Percentiles rank a stretch among this genome's conserved stretches.
phyloP scores from a whole-genome alignment of 805 yeast genomes.

The Ogataea paraovalis region DNA sequence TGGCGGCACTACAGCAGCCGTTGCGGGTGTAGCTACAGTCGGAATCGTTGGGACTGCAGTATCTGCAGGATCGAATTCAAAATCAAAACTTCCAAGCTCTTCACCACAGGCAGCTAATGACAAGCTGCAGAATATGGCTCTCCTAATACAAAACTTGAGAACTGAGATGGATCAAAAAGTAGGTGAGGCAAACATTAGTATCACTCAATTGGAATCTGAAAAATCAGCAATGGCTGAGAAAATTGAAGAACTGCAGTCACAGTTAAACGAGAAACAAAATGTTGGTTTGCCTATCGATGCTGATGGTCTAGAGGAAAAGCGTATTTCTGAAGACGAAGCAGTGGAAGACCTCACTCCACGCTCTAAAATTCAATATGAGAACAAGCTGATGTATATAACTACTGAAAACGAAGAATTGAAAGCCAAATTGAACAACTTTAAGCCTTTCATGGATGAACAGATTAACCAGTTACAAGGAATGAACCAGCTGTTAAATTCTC shows the following conservation, averaged over 20 bases:
- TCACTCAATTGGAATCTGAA: constrained; percentile 43
- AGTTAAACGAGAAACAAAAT: constrained; percentile 6
- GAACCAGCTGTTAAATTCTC: constrained; percentile 52
- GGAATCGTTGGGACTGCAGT: too few species aligned
- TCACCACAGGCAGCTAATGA: constrained; percentile 12
- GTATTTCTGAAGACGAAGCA: neutral
- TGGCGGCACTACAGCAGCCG: neutral
- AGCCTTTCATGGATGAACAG: constrained; percentile 50
- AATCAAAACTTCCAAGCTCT: neutral
- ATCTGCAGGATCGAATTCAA: too few species aligned
- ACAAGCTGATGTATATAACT: constrained; percentile 38
- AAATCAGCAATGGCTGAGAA: constrained; percentile 13
- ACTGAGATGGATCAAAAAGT: constrained; percentile 47
- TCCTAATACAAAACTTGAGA: constrained; percentile 33
- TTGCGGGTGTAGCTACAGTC: neutral
- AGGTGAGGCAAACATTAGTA: constrained; percentile 52
- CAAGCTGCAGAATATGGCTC: constrained; percentile 21
- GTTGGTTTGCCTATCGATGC: neutral
- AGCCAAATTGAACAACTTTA: constrained; percentile 41
- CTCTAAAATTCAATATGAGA: constrained; percentile 17
- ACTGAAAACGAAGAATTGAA: constrained; percentile 42
- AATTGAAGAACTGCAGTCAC: constrained; percentile 1
- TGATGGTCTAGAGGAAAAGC: neutral
- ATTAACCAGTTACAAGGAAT: constrained; percentile 48
- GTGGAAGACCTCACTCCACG: constrained; percentile 15